A percentile compares a stretch with the other conserved stretches of the same genome.
phyloP scores from a whole-genome alignment of 192 early-diverging fungal genomes.

The Cladochytrium replicatum region DNA sequence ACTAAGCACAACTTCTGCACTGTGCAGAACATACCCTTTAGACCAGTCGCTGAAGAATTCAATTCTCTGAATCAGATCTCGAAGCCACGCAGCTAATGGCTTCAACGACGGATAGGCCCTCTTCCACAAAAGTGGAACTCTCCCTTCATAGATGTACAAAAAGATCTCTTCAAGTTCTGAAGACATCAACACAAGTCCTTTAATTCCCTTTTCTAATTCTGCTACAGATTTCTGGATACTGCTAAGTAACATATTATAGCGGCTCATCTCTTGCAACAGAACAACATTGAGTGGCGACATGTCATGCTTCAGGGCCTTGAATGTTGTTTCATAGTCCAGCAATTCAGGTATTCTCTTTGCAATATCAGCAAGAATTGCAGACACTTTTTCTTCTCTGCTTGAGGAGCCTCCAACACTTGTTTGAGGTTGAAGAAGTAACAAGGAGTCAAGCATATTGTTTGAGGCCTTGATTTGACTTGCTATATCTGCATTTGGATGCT shows the following conservation, averaged over 20 bases:
- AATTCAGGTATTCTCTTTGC: constrained; percentile 35
- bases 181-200: constrained; percentile 55
- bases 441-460: constrained; percentile 30
- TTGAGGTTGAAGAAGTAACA: constrained; percentile 47
- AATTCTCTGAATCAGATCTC: constrained; percentile 39
- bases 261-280: constrained; percentile 43
- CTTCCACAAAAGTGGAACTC: constrained; percentile 53
- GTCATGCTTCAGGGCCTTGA: constrained; percentile 35
- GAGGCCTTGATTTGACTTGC: constrained; percentile 50
- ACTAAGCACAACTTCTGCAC: too few species aligned
- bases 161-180: constrained; percentile 50
- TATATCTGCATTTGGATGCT: constrained; percentile 57
- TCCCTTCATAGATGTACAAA: constrained; percentile 36
- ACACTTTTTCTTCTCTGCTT: constrained; percentile 46
- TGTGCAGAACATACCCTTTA: constrained; percentile 42
- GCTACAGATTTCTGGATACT: constrained; percentile 33
- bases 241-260: constrained; percentile 42
- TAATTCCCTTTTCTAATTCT: constrained; percentile 50
- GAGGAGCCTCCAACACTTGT: constrained; percentile 22
- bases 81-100: constrained; percentile 40
- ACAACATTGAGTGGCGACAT: constrained; percentile 47
- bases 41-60: constrained; percentile 53
- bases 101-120: constrained; percentile 39
- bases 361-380: constrained; percentile 35
- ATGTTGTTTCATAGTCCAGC: constrained; percentile 45